Percentiles rank a stretch among this genome's conserved stretches.
These are phyloP conservation scores for Vigna nakashimae DNA, from an alignment of 306 rosid genomes.

Conservation along the genomic window DNA sequence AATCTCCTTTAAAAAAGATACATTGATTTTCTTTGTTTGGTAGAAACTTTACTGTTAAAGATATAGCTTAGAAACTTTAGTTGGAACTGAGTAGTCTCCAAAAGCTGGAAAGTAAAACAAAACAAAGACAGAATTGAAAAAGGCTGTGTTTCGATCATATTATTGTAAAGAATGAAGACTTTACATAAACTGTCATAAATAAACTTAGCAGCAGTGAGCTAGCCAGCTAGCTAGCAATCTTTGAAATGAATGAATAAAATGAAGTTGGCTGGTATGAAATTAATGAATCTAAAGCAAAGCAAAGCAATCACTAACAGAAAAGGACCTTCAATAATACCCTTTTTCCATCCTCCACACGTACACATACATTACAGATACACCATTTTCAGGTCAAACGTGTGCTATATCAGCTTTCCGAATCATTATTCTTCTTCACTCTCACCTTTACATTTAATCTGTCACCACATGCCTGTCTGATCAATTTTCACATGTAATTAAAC, in stretches of 20 bases:
- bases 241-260: background rate
- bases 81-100: background rate
- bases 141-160: background rate
- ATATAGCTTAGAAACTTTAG: background rate
- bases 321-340: background rate
- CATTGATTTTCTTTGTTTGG: no score
- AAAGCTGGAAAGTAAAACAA: conserved; percentile 20
- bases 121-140: background rate
- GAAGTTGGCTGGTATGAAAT: conserved; percentile 3
- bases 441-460: background rate
- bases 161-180: conserved; percentile 38
- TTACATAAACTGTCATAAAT: conserved; percentile 1
- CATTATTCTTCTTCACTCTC: background rate
- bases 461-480: no score
- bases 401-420: background rate
- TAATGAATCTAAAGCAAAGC: background rate
- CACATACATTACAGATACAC: background rate
- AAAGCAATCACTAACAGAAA: background rate
- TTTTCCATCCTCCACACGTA: background rate
- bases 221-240: background rate
- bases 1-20: no score
- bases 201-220: background rate
- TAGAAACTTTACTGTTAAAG: no score
- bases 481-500: no score
- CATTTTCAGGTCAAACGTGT: background rate